phyloP scores from a whole-genome alignment of 192 early-diverging fungal genomes.

The Coemansia sp. region DNA sequence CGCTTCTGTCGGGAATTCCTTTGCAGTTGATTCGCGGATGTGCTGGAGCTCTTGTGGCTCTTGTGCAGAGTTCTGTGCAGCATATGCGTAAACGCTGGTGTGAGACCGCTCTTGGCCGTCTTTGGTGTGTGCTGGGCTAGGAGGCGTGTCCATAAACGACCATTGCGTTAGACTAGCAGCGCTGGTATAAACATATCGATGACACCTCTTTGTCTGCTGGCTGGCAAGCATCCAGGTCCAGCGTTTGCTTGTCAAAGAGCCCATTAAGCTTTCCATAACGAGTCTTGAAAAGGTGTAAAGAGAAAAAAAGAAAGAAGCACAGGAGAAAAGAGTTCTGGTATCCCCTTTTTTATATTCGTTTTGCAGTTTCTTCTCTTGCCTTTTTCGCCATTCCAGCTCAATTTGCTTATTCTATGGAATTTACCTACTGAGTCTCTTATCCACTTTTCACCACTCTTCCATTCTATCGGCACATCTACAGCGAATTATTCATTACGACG shows the following conservation, averaged over 20 bases:
- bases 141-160: constrained; percentile 30
- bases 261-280: background rate
- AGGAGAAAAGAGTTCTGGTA: background rate
- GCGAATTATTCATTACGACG: background rate
- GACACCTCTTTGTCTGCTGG: background rate
- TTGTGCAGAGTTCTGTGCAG: constrained; percentile 9
- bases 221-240: background rate
- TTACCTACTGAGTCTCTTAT: background rate
- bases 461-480: background rate
- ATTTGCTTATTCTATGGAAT: background rate
- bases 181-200: background rate
- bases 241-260: background rate
- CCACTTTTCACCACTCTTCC: background rate
- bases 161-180: constrained; percentile 1
- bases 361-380: background rate
- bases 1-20: constrained; percentile 14
- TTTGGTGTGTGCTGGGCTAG: background rate
- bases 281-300: background rate
- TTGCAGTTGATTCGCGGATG: constrained; percentile 19
- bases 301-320: background rate
- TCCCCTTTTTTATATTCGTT: background rate
- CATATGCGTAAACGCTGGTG: constrained; percentile 26
- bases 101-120: background rate
- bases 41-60: constrained; percentile 21
- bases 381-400: background rate